Evolutionary conservation across 2,329 filamentous ascomycete species (phyloP).

Genomic region (Penicillium sclerotigenum): DNA sequence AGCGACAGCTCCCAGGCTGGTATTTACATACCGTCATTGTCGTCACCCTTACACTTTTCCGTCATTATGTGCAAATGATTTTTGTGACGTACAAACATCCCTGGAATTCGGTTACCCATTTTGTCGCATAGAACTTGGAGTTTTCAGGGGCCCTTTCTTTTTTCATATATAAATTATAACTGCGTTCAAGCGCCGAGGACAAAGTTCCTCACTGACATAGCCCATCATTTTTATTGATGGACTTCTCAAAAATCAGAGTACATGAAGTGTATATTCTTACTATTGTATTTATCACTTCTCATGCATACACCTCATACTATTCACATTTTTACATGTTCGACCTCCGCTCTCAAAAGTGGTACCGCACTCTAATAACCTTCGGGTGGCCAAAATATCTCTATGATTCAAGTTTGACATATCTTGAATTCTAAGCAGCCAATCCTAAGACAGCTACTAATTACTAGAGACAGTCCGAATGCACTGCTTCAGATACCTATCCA

Average conservation of each 20-base stretch:
- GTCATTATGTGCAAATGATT: background rate
- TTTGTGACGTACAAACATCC: conserved; percentile 6
- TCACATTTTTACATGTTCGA: background rate
- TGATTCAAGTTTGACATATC: background rate
- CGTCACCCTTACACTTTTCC: background rate
- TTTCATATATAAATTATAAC: background rate
- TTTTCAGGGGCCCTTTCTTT: conserved; percentile 2
- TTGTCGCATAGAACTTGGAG: background rate
- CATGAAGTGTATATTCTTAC: background rate
- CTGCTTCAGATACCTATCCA: background rate
- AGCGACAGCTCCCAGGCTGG: background rate
- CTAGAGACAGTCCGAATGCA: background rate
- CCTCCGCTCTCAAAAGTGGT: background rate
- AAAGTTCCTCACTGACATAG: background rate
- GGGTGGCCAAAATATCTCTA: background rate
- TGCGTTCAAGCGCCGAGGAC: conserved; percentile 11
- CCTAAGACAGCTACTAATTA: background rate
- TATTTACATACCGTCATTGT: background rate
- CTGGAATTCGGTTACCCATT: background rate
- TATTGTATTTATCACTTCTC: background rate
- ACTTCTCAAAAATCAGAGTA: background rate
- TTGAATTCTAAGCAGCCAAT: background rate
- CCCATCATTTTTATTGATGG: background rate
- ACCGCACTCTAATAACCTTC: background rate
- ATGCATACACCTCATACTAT: background rate